Evolutionary conservation across 2,329 filamentous ascomycete species (phyloP), one percentile per base, ranked within the genome.

Genomic region (Trichoderma hamatum): DNA sequence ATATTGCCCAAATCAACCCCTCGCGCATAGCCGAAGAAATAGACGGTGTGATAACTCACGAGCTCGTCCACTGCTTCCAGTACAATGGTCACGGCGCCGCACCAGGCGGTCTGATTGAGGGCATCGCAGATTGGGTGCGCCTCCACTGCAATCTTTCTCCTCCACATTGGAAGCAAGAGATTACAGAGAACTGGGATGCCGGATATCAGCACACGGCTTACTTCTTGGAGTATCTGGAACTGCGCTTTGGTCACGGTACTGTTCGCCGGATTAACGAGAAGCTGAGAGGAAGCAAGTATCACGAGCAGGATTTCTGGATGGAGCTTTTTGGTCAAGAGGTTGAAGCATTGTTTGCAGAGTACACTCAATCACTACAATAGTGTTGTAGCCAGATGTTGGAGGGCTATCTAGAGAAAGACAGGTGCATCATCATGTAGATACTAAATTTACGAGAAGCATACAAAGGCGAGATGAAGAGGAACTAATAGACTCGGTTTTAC

Each of bases 11-110:
- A 56, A 82, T 88, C 71, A 74, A 84, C 0, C 60, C 78, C 0
- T 73, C 80, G 13, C 84, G 85, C 60, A 80, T 81, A 14, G 72
- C 77, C 28, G 75, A 84, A 49, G 93, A 98, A 81, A 88, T 97
- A 70, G 82, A 87, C 21, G 96, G 96, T 51, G 94, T 98, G 0
- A 79, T 98, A 24, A 91, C 92, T 1, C 95, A 98, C 78, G 95
- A 98, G 80, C 90, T 97, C 71, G 95, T 98, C 16, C 96, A 98
- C 82, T 97, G 94, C 81, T 96, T 92, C 81, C 95, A 98, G 79
- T 91, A 92, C 80, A 90, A 93, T 74, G 91, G 84, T 2, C 82
- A 74, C 24, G 84, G 84, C 1, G 82, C 82, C 5, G 88, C 88
- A 54, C 91, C 91, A 0, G 90, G 90, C 0, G 96, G 96, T 0